Evolutionary conservation across 78 protist genomes (phyloP).

Genomic region (Dictyostelium brefeldianum): DNA sequence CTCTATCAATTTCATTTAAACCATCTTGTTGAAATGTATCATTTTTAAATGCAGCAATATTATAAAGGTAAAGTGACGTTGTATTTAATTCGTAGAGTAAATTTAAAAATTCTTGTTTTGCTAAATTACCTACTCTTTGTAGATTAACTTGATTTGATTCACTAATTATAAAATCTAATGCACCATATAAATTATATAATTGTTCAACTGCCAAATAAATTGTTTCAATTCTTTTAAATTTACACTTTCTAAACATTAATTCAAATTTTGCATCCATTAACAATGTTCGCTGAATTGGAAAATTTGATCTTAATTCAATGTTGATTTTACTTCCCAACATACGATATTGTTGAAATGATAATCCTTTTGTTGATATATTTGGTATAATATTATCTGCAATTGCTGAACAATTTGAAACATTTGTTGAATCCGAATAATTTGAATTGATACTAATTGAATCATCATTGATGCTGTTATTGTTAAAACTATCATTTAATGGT

Average conservation of each 20-base stretch:
- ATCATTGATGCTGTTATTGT: background rate
- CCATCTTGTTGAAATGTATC: background rate
- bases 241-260: background rate
- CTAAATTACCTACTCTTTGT: background rate
- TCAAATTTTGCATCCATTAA: slow-evolving; percentile 29
- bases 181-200: slow-evolving; percentile 2
- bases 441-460: background rate
- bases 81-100: background rate
- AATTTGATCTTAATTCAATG: slow-evolving; percentile 7
- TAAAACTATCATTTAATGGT: background rate
- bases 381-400: slow-evolving; percentile 6
- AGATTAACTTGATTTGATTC: slow-evolving; percentile 9
- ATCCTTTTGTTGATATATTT: slow-evolving; percentile 4
- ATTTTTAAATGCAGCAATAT: slow-evolving; percentile 9
- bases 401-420: background rate
- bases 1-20: background rate
- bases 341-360: slow-evolving; percentile 30
- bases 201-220: background rate
- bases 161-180: slow-evolving; percentile 12
- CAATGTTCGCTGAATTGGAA: slow-evolving; percentile 24
- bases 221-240: slow-evolving; percentile 13
- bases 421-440: background rate
- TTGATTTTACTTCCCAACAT: background rate
- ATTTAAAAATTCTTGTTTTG: background rate
- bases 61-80: slow-evolving; percentile 10